These are phyloP conservation scores for Cladosporium sp. DNA, from an alignment of 2,329 filamentous ascomycete genomes.

Conservation along the genomic window DNA sequence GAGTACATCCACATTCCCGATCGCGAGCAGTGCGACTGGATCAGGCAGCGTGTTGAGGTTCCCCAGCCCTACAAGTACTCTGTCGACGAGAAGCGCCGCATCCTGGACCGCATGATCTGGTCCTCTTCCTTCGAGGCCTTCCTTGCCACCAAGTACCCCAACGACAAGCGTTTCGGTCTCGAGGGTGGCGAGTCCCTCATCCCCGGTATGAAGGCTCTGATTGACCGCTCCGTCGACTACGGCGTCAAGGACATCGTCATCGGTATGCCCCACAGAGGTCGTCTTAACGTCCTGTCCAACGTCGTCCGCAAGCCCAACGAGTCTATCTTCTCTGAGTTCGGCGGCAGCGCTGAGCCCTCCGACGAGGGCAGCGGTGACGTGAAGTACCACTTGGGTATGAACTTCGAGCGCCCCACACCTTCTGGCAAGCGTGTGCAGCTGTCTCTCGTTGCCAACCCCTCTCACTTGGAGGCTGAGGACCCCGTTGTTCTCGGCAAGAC, in stretches of 20 bases:
- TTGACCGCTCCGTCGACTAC: slow-evolving; percentile 96
- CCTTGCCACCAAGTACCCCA: slow-evolving; percentile 95
- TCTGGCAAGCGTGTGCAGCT: slow-evolving; percentile 99
- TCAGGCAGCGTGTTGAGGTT: slow-evolving; percentile 89
- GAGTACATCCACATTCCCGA: slow-evolving; percentile 99
- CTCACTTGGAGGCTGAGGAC: slow-evolving; percentile 96
- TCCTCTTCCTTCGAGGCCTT: slow-evolving; percentile 96
- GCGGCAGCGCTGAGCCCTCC: slow-evolving; percentile 76
- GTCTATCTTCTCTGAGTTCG: slow-evolving; percentile 98
- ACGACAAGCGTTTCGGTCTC: slow-evolving; percentile 98
- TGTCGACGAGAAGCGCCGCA: slow-evolving; percentile 95
- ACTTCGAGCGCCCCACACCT: slow-evolving; percentile 96
- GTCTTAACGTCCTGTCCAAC: slow-evolving; percentile 96
- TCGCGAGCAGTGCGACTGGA: slow-evolving; percentile 96
- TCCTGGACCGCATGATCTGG: slow-evolving; percentile 97
- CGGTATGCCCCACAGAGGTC: slow-evolving; percentile 97
- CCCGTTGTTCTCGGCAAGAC: slow-evolving; percentile 97
- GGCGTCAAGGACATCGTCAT: slow-evolving; percentile 99
- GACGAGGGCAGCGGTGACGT: slow-evolving; percentile 98
- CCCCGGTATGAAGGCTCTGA: slow-evolving; percentile 97
- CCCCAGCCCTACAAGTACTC: slow-evolving; percentile 95
- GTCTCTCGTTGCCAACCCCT: slow-evolving; percentile 95
- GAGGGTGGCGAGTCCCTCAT: slow-evolving; percentile 97
- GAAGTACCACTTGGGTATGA: slow-evolving; percentile 99
- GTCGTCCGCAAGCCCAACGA: slow-evolving; percentile 99